Base-by-base conservation (phyloP, 768 basidiomycete genomes). In the Asterophora parasitica region DNA sequence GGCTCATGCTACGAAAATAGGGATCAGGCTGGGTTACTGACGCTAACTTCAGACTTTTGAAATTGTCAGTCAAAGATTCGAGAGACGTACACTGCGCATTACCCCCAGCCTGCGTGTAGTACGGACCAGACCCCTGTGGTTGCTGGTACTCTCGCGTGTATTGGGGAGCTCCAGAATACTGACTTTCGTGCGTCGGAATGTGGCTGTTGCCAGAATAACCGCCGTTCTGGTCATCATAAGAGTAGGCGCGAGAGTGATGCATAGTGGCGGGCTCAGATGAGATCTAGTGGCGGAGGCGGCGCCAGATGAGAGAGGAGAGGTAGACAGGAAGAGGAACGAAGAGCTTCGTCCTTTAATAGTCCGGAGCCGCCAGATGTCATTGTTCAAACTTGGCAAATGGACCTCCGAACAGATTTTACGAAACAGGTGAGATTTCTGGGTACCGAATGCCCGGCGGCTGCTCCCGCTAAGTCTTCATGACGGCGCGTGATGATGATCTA, bases 331-430 rank as follows among this genome's bases (percentile, higher is more conserved):
- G 52, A 51, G 51, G 49, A 50, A 50, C 48, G 56, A 56, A 55
- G 42, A 54, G 47, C 52, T 57, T 58, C 52, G 68, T 63, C 65
- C 66, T 73, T 75, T 73, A 74, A 71, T 71, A 72, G 62, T 59
- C 65, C 66, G 71, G 66, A 63, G 58, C 66, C 67, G 64, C 57
- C 63, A 70, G 61, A 60, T 69, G 69, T 68, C 70, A 67, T 58
- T 44, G 53, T 57, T 62, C 62, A 63, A 65, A 69, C 64, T 69
- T 70, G 66, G 69, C 61, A 71, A 66, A 55, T 63, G 55, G 61
- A 59, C 57, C 59, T 58, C 62, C 64, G 62, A 64, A 63, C 65
- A 57, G 60, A 61, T 69, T 70, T 69, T 62, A 62, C 66, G 61
- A 63, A 64, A 65, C 57, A 64, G 55, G 61, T 62, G 58, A 56